A percentile compares a stretch with the other conserved stretches of the same genome.
phyloP scores from a whole-genome alignment of 176 grass and related monocot genomes.

The Microstegium vimineum region DNA sequence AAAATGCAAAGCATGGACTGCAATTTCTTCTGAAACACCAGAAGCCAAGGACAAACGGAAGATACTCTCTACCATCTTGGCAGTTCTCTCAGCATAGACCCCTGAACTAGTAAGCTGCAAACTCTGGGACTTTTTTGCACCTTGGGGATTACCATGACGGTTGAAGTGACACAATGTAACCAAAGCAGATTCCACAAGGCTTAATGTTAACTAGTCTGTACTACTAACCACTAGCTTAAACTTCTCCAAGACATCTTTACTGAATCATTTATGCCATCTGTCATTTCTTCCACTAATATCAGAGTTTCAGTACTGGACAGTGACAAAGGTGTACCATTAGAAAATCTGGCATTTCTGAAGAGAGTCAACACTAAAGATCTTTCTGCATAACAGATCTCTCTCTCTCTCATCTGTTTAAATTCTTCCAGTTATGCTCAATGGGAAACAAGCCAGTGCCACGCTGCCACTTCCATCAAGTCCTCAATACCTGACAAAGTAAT shows the following conservation, averaged over 20 bases:
- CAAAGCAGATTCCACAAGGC: conserved; percentile 47
- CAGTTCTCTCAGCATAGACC: conserved; percentile 53
- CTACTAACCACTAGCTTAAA: conserved; percentile 45
- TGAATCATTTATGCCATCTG: conserved; percentile 48
- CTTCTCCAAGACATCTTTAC: conserved; percentile 45
- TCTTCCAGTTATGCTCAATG: conserved; percentile 50
- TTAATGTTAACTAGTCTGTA: conserved; percentile 48
- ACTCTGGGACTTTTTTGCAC: conserved; percentile 25
- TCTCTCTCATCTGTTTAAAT: conserved; percentile 31
- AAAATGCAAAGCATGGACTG: too few species aligned
- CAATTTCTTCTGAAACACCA: conserved; percentile 68
- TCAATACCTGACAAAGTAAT: conserved; percentile 52
- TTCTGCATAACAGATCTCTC: conserved; percentile 47
- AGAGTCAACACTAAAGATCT: conserved; percentile 52
- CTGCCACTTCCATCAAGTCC: conserved; percentile 83
- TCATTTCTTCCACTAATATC: conserved; percentile 70
- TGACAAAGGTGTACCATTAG: conserved; percentile 21
- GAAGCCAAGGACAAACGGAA: conserved; percentile 70
- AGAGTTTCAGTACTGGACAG: conserved; percentile 6
- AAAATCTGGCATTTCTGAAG: conserved; percentile 50
- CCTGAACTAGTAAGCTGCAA: conserved; percentile 40
- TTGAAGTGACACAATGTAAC: conserved; percentile 60
- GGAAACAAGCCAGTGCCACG: conserved; percentile 72
- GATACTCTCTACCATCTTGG: conserved; percentile 61
- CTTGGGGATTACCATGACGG: conserved; percentile 37